Conservation (phyloP, 441 rosid species). For the Cnidoscolus chayamansa region DNA sequence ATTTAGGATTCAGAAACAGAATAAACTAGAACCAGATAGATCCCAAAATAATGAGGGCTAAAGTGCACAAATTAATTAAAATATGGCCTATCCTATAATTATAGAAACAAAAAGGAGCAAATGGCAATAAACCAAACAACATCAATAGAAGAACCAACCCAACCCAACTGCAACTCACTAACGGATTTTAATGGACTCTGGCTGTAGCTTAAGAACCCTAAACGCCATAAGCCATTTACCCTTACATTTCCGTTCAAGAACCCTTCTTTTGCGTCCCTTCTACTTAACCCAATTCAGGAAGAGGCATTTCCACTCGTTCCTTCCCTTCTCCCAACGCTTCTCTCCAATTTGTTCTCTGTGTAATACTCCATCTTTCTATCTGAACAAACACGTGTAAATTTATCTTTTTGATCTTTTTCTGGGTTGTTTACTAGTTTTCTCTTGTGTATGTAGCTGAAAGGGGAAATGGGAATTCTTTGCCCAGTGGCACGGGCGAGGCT, state of each 20-base stretch:
- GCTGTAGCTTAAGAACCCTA: conserved; percentile 37
- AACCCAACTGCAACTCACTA: too few species aligned
- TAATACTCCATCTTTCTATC: conserved; percentile 19
- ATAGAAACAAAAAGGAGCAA: too few species aligned
- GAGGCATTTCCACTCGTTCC: conserved; percentile 26
- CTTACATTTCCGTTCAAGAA: conserved; percentile 33
- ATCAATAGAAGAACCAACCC: too few species aligned
- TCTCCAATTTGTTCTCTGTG: conserved; percentile 39
- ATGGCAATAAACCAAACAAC: too few species aligned
- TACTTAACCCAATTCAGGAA: conserved; percentile 31
- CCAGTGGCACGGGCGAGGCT: conserved; percentile 49
- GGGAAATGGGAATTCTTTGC: conserved; percentile 40
- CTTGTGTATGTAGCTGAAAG: conserved; percentile 38
- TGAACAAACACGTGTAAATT: not conserved
- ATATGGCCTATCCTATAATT: too few species aligned
- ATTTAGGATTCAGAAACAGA: too few species aligned
- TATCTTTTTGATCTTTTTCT: not conserved
- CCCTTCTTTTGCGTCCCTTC: conserved; percentile 31
- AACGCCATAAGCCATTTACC: conserved; percentile 30
- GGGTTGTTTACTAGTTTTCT: not conserved
- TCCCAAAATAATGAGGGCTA: too few species aligned
- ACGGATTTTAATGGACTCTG: conserved; percentile 26
- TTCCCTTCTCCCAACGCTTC: conserved; percentile 30
- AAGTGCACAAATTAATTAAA: too few species aligned
- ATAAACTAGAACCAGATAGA: too few species aligned